Conservation (phyloP, 441 rosid species). For the Erodium texanum region DNA sequence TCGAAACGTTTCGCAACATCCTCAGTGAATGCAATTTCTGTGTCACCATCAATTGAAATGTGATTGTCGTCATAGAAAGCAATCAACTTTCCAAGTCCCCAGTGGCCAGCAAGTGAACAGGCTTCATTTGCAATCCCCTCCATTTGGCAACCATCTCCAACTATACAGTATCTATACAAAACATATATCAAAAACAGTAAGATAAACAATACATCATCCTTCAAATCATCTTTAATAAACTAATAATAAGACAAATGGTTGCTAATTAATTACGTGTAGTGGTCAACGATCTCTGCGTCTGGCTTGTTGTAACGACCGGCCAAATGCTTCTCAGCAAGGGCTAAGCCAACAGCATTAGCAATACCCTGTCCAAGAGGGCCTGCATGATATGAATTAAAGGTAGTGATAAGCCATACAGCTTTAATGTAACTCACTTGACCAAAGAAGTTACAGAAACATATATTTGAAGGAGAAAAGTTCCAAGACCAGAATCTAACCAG, state of each 20-base stretch:
- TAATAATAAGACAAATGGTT: not conserved
- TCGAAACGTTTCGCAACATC: slow-evolving; percentile 65
- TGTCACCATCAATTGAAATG: slow-evolving; percentile 91
- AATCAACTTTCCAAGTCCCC: slow-evolving; percentile 90
- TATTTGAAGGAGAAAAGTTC: not conserved
- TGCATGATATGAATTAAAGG: slow-evolving; percentile 16
- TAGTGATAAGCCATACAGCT: slow-evolving; percentile 2
- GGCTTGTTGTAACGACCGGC: slow-evolving; percentile 97
- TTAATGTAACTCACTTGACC: not conserved
- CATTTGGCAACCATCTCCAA: slow-evolving; percentile 97
- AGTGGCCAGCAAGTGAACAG: slow-evolving; percentile 80
- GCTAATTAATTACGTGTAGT: slow-evolving; percentile 58
- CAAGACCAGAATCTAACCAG: slow-evolving; percentile 45
- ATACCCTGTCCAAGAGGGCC: slow-evolving; percentile 99
- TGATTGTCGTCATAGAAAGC: slow-evolving; percentile 94
- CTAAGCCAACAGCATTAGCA: slow-evolving; percentile 98
- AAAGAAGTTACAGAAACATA: not conserved
- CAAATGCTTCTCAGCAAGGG: slow-evolving; percentile 91
- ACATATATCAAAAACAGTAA: slow-evolving; percentile 11
- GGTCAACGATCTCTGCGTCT: slow-evolving; percentile 78
- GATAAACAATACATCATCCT: not conserved
- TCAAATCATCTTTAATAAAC: not conserved
- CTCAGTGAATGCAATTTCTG: slow-evolving; percentile 85
- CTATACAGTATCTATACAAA: slow-evolving; percentile 37
- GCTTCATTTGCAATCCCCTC: slow-evolving; percentile 82